phyloP scores from a whole-genome alignment of 306 rosid genomes.

The Malus sylvestris region DNA sequence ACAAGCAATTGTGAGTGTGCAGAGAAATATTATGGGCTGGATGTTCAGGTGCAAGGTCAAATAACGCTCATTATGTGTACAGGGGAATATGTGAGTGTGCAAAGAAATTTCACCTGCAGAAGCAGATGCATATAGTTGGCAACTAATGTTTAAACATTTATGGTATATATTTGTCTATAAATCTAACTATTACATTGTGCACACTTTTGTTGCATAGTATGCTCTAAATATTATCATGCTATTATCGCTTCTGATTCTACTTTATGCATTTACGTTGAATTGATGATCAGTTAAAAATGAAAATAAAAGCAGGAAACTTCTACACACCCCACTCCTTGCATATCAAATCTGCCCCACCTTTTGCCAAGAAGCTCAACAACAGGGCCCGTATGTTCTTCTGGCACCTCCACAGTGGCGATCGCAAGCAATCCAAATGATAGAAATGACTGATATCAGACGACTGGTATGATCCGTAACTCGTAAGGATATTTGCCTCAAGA shows the following conservation, averaged over 20 bases:
- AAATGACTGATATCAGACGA: neutral
- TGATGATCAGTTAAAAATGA: neutral
- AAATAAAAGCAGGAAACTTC: constrained; percentile 15
- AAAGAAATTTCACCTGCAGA: neutral
- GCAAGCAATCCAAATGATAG: constrained; percentile 29
- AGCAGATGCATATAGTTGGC: neutral
- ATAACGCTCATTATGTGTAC: neutral
- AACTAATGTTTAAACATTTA: neutral
- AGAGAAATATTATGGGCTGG: neutral
- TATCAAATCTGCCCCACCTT: constrained; percentile 91
- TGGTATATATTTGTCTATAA: too few relatives aligned
- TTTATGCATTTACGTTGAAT: neutral
- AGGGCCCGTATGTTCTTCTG: constrained; percentile 85
- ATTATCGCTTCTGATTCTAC: neutral
- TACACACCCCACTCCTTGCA: constrained; percentile 90
- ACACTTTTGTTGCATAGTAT: too few relatives aligned
- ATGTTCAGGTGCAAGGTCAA: neutral
- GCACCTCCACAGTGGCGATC: constrained; percentile 95
- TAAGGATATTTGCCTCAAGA: neutral
- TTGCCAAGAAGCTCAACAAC: constrained; percentile 92
- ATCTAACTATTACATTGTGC: neutral
- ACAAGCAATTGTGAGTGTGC: neutral
- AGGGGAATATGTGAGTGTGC: neutral
- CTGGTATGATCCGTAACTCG: neutral
- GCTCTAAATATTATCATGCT: neutral